Base-by-base conservation (phyloP, 2,329 filamentous ascomycete genomes). In the Chaetoscypha palmicola region DNA sequence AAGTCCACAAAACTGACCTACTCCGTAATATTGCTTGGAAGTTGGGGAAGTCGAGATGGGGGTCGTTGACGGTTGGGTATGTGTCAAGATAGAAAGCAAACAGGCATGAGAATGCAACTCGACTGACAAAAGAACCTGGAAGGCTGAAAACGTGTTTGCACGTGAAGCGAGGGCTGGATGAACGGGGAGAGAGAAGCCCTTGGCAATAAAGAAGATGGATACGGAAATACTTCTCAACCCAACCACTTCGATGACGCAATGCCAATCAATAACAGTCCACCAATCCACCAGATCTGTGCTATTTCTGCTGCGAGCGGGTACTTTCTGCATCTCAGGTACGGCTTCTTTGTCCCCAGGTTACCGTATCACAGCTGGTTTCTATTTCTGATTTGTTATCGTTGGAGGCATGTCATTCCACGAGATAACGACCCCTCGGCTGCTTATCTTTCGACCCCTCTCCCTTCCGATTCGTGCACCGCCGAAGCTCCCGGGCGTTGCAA, bases 81-180 rank as follows among this genome's bases (percentile, higher is more conserved):
- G 49, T 53, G 49, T 48, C 48, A 53, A 37, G 38, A 31, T 30
- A 37, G 19, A 37, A 41, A 39, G 33, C 33, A 43, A 39, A 28
- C n/a, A 34, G 32, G 5, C 10, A 37, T 22, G 24, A n/a, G 14
- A 30, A 8, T 4, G 26, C 20, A 21, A 22, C 3, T 22, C 22
- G 28, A 34, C 3, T 10, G 26, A 26, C 32, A 16, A 17, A 12
- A 35, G 16, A 10, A 10, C 32, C 11, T 35, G n/a, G 19, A 12
- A 35, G 24, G 24, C 14, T 17, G 3, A n/a, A n/a, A n/a, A n/a
- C n/a, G n/a, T n/a, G 26, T 16, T 12, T 33, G 34, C 41, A 39
- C 20, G 35, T 44, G 41, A 44, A 38, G 17, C 34, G 26, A 38
- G 20, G 34, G 22, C 9, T 33, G 31, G 31, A 33, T 28, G 31